These are phyloP conservation scores for Septoria linicola DNA, from an alignment of 2,329 filamentous ascomycete species.

Conservation along the genomic window DNA sequence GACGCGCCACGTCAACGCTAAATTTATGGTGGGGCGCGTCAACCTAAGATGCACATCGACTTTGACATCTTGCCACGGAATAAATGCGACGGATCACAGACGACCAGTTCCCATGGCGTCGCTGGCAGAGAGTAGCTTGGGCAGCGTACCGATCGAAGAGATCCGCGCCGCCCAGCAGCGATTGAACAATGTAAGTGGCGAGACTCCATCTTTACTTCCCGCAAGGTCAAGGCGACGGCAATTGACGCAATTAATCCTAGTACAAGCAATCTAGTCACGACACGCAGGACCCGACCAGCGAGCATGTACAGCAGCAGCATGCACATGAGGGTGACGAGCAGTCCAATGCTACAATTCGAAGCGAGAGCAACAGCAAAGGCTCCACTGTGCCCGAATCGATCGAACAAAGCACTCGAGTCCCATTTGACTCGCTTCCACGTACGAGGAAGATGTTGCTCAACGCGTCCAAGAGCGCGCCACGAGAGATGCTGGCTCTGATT, in stretches of 20 bases:
- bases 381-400: slow-evolving; percentile 26
- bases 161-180: slow-evolving; percentile 24
- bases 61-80: too few species aligned
- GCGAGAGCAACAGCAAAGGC: slow-evolving; percentile 7
- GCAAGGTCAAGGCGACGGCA: slow-evolving; percentile 8
- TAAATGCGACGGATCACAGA: too few species aligned
- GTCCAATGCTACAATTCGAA: background rate
- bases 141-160: slow-evolving; percentile 25
- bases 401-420: slow-evolving; percentile 13
- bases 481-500: slow-evolving; percentile 29
- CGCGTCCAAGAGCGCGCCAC: slow-evolving; percentile 26
- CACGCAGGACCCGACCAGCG: slow-evolving; percentile 1
- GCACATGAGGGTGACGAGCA: background rate
- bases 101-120: slow-evolving; percentile 35
- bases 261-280: slow-evolving; percentile 26
- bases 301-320: background rate
- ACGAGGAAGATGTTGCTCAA: slow-evolving; percentile 20
- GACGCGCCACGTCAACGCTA: too few species aligned
- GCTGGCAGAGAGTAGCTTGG: slow-evolving; percentile 30
- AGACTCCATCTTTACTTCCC: background rate
- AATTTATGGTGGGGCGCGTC: too few species aligned
- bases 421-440: slow-evolving; percentile 16
- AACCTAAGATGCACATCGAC: too few species aligned
- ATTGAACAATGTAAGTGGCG: slow-evolving; percentile 27
- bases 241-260: slow-evolving; percentile 35